Percentiles rank a stretch among this genome's conserved stretches.
These are phyloP conservation scores for Manihot esculenta DNA, from an alignment of 441 rosid genomes.

Conservation along the genomic window DNA sequence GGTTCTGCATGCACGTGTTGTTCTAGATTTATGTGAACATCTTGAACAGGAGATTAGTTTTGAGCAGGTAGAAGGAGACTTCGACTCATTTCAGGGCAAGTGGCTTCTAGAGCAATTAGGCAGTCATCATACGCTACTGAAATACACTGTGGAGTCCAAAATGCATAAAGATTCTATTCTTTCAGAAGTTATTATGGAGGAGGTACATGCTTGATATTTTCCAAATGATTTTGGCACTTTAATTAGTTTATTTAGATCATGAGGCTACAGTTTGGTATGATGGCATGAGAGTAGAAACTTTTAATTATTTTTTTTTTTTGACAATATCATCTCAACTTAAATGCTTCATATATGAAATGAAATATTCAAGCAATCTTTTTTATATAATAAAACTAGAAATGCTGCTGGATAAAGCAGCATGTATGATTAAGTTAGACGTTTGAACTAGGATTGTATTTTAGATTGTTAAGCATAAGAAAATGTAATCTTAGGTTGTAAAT, in stretches of 20 bases:
- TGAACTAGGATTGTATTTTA: not conserved
- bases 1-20: slow-evolving; percentile 97
- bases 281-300: not conserved
- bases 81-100: slow-evolving; percentile 83
- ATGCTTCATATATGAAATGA: not conserved
- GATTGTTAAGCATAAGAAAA: not conserved
- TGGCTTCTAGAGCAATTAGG: slow-evolving; percentile 94
- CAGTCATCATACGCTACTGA: slow-evolving; percentile 83
- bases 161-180: slow-evolving; percentile 87
- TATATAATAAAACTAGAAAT: not conserved
- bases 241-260: not conserved
- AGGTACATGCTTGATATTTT: slow-evolving; percentile 43
- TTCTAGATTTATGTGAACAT: slow-evolving; percentile 78
- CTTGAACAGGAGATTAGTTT: slow-evolving; percentile 84
- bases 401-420: not conserved
- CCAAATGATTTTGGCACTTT: slow-evolving; percentile 1
- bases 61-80: slow-evolving; percentile 96
- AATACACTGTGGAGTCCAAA: slow-evolving; percentile 88
- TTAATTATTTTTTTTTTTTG: not conserved
- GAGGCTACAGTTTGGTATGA: not conserved
- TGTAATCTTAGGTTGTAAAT: not conserved
- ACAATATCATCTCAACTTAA: not conserved
- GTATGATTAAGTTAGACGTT: not conserved
- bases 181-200: slow-evolving; percentile 98
- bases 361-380: not conserved